Evolutionary conservation across 768 basidiomycete species (phyloP).

Genomic region (Mycena rebaudengoi): DNA sequence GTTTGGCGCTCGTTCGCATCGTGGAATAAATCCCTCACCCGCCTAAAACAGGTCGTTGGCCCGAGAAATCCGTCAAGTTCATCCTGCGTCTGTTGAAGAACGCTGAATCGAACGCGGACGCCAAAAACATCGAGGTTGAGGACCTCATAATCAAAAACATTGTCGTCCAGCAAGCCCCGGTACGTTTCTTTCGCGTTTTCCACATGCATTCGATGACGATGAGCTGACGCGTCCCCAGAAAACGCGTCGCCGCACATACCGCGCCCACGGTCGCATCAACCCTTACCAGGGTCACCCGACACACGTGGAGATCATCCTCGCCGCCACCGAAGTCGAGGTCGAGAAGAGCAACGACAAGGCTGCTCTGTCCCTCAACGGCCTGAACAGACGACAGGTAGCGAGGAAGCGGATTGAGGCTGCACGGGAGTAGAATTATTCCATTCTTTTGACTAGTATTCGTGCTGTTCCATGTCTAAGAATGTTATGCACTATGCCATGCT

Average conservation of each 20-base stretch:
- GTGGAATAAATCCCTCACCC: constrained; percentile 2
- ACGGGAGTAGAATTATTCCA: constrained; percentile 54
- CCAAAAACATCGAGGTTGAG: constrained; percentile 93
- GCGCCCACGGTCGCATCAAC: constrained; percentile 97
- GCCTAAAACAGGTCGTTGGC: constrained; percentile 92
- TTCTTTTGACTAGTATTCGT: constrained; percentile 32
- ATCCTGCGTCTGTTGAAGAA: constrained; percentile 96
- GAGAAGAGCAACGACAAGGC: constrained; percentile 92
- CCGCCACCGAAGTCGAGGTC: constrained; percentile 81
- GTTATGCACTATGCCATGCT: constrained; percentile 32
- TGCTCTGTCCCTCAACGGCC: constrained; percentile 62
- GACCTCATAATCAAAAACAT: constrained; percentile 96
- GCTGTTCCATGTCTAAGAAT: constrained; percentile 33
- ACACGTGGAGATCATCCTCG: constrained; percentile 95
- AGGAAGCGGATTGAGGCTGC: constrained; percentile 89
- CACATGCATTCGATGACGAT: no score
- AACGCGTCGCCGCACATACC: constrained; percentile 99
- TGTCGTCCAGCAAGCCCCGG: constrained; percentile 97
- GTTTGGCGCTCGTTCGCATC: constrained; percentile 30
- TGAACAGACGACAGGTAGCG: constrained; percentile 89
- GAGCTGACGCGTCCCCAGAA: no score
- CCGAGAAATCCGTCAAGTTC: constrained; percentile 98
- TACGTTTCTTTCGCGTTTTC: constrained; percentile 52
- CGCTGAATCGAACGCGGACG: constrained; percentile 98
- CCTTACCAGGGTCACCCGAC: constrained; percentile 98